These are phyloP conservation scores for Hypoxylon sp. DNA, from an alignment of 2,329 filamentous ascomycete genomes.

Conservation along the genomic window DNA sequence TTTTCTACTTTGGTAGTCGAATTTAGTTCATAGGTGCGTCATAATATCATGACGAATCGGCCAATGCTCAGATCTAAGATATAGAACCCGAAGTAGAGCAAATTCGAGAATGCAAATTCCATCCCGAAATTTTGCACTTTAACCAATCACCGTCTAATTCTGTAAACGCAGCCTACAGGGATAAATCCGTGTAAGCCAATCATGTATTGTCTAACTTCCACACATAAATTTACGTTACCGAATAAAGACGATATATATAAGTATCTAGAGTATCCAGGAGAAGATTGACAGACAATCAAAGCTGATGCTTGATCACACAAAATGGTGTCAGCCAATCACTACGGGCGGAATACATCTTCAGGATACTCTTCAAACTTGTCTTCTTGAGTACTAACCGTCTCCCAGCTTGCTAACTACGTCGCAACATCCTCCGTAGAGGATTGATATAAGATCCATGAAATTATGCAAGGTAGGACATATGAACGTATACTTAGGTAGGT, in stretches of 20 bases:
- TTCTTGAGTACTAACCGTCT: no score
- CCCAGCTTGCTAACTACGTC: no score
- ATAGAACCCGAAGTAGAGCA: not conserved
- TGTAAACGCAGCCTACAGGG: not conserved
- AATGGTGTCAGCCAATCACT: not conserved
- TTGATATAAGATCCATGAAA: no score
- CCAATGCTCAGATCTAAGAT: slow-evolving; percentile 2
- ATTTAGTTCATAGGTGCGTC: slow-evolving; percentile 24
- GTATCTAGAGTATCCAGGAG: not conserved
- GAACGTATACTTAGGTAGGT: not conserved
- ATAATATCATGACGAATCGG: slow-evolving; percentile 23
- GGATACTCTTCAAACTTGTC: slow-evolving; percentile 6
- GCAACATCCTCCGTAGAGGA: no score
- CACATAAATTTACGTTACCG: not conserved
- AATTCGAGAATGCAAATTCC: not conserved
- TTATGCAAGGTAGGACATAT: not conserved
- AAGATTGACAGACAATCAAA: not conserved
- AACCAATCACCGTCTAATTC: slow-evolving; percentile 13
- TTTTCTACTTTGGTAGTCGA: not conserved
- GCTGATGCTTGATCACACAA: not conserved
- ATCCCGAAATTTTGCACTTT: no score
- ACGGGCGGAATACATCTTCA: not conserved
- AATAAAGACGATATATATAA: not conserved
- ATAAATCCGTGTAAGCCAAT: slow-evolving; percentile 11
- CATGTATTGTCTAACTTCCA: not conserved